Base-by-base conservation (phyloP, 2,329 filamentous ascomycete genomes). In the Penicillium thymicola region DNA sequence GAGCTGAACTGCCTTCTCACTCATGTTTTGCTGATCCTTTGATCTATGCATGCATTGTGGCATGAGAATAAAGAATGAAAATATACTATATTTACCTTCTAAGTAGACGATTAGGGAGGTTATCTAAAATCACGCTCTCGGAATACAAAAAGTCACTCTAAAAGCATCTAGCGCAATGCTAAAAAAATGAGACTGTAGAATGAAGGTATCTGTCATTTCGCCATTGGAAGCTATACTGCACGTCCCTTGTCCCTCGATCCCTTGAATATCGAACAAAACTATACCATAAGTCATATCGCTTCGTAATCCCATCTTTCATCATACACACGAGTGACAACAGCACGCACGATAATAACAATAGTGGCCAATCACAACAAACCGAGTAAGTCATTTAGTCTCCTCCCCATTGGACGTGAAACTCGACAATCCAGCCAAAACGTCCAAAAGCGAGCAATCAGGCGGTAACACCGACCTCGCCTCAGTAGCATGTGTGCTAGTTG, bases 381-480 rank as follows among this genome's bases (percentile, higher is more conserved):
- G 38, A 36, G 14, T 18, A 27, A 10, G 30, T 30, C 18, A 51
- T 72, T 88, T 93, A 48, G 93, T 89, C 49, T 36, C 10, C 13
- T 57, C 28, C 8, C 9, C 30, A n/a, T 25, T 36, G 7, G 23
- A 16, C 16, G 21, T n/a, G 5, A 25, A 18, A 43, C 28, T 40
- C n/a, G 45, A 43, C 11, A 61, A 27, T 48, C 48, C 30, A 7
- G 36, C 27, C 25, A 65, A 28, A 32, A 60, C 38, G 38, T 47
- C 47, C 32, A 57, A 18, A 21, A 65, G 50, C 4, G 53, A 57
- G 9, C 18, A 44, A 62, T 91, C 91, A 72, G 94, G 90, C 0
- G 91, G 91, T 65, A 96, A 75, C 1, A 92, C 94, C 2, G 87
- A 85, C 47, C 83, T 85, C 11, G 93, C 93, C 71, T 94, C 89